phyloP scores from a whole-genome alignment of 78 protist species.

The Neovahlkampfia damariscottae region DNA sequence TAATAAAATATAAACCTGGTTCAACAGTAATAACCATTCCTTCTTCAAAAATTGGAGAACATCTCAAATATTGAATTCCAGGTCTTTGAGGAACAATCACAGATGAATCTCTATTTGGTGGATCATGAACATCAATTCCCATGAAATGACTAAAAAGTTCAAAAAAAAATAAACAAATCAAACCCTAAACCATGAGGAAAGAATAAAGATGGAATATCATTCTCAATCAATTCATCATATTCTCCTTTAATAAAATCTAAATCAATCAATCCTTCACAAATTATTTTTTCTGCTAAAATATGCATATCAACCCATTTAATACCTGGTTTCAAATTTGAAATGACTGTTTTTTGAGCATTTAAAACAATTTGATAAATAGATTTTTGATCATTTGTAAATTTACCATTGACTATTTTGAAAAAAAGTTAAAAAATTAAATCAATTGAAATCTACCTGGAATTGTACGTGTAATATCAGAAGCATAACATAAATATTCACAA shows the following conservation, averaged over 20 bases:
- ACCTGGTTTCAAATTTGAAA: slow-evolving; percentile 19
- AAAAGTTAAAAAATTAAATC: too few relatives aligned
- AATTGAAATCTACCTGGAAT: too few relatives aligned
- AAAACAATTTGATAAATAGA: slow-evolving; percentile 39
- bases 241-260: slow-evolving; percentile 46
- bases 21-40: slow-evolving; percentile 80
- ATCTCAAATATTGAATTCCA: slow-evolving; percentile 2
- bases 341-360: slow-evolving; percentile 17
- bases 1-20: slow-evolving; percentile 87
- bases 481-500: slow-evolving; percentile 23
- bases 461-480: slow-evolving; percentile 45
- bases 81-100: background rate
- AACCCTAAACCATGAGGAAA: slow-evolving; percentile 4
- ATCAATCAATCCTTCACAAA: slow-evolving; percentile 20
- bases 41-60: too few relatives aligned
- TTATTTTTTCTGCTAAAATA: slow-evolving; percentile 6
- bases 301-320: background rate
- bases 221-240: background rate
- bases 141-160: slow-evolving; percentile 83
- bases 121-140: slow-evolving; percentile 88
- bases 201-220: background rate
- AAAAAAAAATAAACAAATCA: slow-evolving; percentile 64
- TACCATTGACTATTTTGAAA: too few relatives aligned
- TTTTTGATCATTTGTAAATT: slow-evolving; percentile 14
- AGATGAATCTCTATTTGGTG: background rate